These are phyloP conservation scores for Irpex sp. DNA, from an alignment of 1,284 basidiomycete species.

Conservation along the genomic window DNA sequence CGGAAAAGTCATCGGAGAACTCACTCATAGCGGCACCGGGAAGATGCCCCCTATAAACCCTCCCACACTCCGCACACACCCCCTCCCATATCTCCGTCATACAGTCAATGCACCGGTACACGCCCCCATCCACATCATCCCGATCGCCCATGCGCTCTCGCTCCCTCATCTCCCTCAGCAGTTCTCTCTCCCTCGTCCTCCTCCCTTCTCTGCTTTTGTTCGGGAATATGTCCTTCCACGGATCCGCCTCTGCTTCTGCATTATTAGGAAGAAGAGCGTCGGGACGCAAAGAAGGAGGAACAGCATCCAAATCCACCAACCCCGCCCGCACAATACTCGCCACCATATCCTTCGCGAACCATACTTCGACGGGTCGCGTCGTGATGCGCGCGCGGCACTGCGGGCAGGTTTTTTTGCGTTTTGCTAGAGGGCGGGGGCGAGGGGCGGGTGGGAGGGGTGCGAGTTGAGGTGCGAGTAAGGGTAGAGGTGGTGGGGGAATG, in stretches of 20 bases:
- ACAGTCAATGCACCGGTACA: constrained; percentile 72
- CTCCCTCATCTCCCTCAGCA: too few relatives aligned
- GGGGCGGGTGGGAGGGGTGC: background rate
- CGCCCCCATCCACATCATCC: constrained; percentile 66
- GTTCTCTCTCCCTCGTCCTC: too few relatives aligned
- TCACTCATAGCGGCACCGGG: background rate
- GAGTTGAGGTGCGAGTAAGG: background rate
- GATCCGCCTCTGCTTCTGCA: constrained; percentile 5
- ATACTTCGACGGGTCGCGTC: constrained; percentile 67
- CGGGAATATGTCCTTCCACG: constrained; percentile 10
- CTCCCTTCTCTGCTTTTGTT: background rate
- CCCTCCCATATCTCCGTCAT: constrained; percentile 72
- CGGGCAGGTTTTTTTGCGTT: constrained; percentile 66
- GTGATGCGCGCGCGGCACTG: constrained; percentile 62
- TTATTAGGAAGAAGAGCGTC: constrained; percentile 2
- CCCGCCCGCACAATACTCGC: constrained; percentile 46
- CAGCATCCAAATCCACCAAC: constrained; percentile 35
- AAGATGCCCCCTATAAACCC: constrained; percentile 52
- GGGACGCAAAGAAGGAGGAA: constrained; percentile 9
- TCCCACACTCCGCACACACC: constrained; percentile 53
- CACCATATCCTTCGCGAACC: constrained; percentile 68
- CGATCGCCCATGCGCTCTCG: constrained; percentile 40
- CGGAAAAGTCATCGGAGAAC: constrained; percentile 10
- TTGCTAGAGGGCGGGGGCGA: constrained; percentile 19
- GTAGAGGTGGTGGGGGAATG: background rate